Evolutionary conservation across 306 rosid species (phyloP), one percentile per base, ranked within the genome.

Genomic region (Quercus variabilis): DNA sequence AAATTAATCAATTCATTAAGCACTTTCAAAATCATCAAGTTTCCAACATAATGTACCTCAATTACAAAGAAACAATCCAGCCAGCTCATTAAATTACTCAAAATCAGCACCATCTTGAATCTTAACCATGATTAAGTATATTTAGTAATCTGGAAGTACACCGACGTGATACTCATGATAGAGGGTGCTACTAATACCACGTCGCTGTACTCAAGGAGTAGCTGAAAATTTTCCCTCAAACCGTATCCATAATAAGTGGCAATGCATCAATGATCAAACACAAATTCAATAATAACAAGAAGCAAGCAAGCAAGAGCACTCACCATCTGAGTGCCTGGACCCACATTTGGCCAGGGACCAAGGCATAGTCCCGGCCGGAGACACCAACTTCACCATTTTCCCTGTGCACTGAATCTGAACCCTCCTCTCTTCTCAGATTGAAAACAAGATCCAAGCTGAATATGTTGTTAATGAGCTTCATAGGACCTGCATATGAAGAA

Each of bases 281-380:
- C 46, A 41, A 41, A 8, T 41, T 41, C 31, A 6, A 54, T 35
- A 25, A 35, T 49, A 51, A 60, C 55, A 69, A 82, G 26, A 26
- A 26, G 26, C 26, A 25, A 79, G 6, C 30, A 46, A 78, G 5
- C 11, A 28, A 58, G 38, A 67, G 31, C 79, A 88, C 94, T 87
- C 85, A 95, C 99, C 99, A 95, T 88, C 87, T 91, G 71, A 95
- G 97, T 41, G 99, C 99, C 90, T 86, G 91, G 79, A 95, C 88
- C 99, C 99, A 95, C 98, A 90, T 93, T 82, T 95, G 96, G 49
- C 94, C 96, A 1, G 94, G 86, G 54, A 95, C 99, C 92, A 95
- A 88, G 38, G 99, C 99, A 81, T 87, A 91, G 87, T 95, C 98
- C 81, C 99, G 84, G 21, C 97, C 96, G 1, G 98, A 90, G 55